Base-by-base conservation (phyloP, 768 basidiomycete genomes). In the Naganishia vishniacii region DNA sequence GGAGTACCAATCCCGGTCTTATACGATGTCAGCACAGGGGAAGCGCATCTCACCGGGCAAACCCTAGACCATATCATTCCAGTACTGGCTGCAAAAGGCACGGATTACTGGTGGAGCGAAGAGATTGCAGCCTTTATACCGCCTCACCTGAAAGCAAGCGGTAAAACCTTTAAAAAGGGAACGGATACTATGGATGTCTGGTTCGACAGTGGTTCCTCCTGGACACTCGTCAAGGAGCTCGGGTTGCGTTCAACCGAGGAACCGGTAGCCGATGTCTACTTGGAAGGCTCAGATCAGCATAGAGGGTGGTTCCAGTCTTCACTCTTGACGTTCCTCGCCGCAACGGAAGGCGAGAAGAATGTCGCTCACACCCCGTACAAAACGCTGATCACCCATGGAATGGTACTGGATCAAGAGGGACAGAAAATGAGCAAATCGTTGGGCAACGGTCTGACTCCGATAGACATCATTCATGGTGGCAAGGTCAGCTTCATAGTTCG, bases 221-320 rank as follows among this genome's bases (percentile, higher is more conserved):
- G 94, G 94, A 86, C 89, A 1, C 82, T 89, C 80, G 49, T 74
- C 16, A 31, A 70, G 41, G 68, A 68, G 29, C 78, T 94, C 18
- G 71, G 72, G 2, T 49, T 65, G 1, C 67, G 69, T 32, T 53
- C 80, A 67, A 77, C 58, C 26, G 29, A 53, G 18, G 37, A 63
- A 32, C 69, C 73, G 1, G 34, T 82, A 58, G 89, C 92, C 0
- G 92, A 98, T 71, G 81, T 97, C 29, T 94, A 90, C 73, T 79
- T 99, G 29, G 94, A 99, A 72, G 95, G 95, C 15, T 88, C 89
- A 1, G 94, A 99, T 77, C 94, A 98, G 76, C 94, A 99, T 76
- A 86, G 94, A 7, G 94, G 94, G 9, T 99, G 94, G 94, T 99
- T 99, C 81, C 95, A 99, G 78, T 93, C 91, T 63, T 88, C 90